Base-by-base conservation (phyloP, 2,329 filamentous ascomycete species). In the Kalaharituber pfeilii region DNA sequence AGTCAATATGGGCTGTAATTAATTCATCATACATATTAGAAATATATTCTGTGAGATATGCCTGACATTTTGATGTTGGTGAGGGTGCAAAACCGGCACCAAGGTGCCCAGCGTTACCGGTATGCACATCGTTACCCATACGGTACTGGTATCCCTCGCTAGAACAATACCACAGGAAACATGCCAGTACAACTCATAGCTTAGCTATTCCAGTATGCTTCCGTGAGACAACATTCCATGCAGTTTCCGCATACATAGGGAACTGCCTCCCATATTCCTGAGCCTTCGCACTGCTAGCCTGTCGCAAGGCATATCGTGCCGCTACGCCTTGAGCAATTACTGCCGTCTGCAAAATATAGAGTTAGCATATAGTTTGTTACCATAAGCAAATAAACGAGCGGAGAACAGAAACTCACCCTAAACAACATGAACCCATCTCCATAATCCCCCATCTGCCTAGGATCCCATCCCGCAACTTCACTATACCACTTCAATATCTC, bases 271-370 rank as follows among this genome's bases (percentile, higher is more conserved):
- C 86, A 68, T 94, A 85, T 42, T 80, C 75, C 62, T 74, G 76
- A 5, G 91, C 91, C 66, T 83, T 78, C 55, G 79, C 83, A 67
- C 86, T 94, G 69, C 87, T 94, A 33, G 91, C 91, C 74, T 96
- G 89, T 50, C 89, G 73, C 49, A 77, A 71, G 25, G 91, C 91
- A 67, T 84, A 84, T 59, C 91, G 73, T 50, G 91, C 91, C 50
- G 88, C 88, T 66, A 98, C 96, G 2, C 91, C 91, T 72, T 98
- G 91, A 62, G 73, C 77, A 58, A 84, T 79, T 51, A 74, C 79
- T 27, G 78, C 72, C 52, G 74, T 69, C 62, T 78, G 73, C 67
- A 80, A 81, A 42, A 39, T 5, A n/a, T 15, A 39, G 2, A 3
- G 20, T 39, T 6, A 39, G 33, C 20, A 39, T 39, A 4, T 39